These are phyloP conservation scores for Leccinellum rugosiceps DNA, from an alignment of 768 basidiomycete species.

Conservation along the genomic window DNA sequence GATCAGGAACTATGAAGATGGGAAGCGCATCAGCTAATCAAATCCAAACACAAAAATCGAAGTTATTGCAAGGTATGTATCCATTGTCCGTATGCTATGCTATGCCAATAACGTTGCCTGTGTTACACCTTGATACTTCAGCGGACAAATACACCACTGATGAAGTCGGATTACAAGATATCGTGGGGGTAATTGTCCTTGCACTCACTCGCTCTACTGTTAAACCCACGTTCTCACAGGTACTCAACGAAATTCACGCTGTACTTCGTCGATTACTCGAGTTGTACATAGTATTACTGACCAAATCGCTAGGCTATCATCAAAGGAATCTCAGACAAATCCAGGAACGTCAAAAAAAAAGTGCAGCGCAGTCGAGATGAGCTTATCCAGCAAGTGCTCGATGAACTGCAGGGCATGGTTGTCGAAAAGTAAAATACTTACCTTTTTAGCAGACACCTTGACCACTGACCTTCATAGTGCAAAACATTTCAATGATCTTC, in stretches of 20 bases:
- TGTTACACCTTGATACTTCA: background rate
- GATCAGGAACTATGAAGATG: background rate
- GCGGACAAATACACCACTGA: background rate
- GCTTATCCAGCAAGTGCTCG: slow-evolving; percentile 45
- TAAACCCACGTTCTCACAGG: slow-evolving; percentile 28
- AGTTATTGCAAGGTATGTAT: slow-evolving; percentile 5
- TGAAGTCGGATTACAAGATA: slow-evolving; percentile 29
- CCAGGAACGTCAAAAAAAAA: slow-evolving; percentile 46
- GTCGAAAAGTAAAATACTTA: slow-evolving; percentile 21
- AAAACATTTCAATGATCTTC: slow-evolving; percentile 49
- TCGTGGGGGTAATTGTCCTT: slow-evolving; percentile 40
- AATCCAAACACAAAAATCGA: slow-evolving; percentile 2
- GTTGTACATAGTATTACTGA: slow-evolving; percentile 13
- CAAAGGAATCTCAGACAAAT: slow-evolving; percentile 43
- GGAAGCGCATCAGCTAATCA: slow-evolving; percentile 1
- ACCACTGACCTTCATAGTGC: slow-evolving; percentile 34
- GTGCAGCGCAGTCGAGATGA: slow-evolving; percentile 42
- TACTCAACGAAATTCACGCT: slow-evolving; percentile 49
- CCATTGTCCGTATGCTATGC: background rate
- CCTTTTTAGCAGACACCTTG: background rate
- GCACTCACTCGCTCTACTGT: background rate
- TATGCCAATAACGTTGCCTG: background rate
- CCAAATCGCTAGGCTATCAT: slow-evolving; percentile 42
- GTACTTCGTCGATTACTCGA: slow-evolving; percentile 22
- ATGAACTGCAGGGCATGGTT: slow-evolving; percentile 43